A percentile compares a stretch with the other conserved stretches of the same genome.
Evolutionary conservation across 2,329 filamentous ascomycete genomes (phyloP).

Genomic region (Graphiopsis chlorocephala): DNA sequence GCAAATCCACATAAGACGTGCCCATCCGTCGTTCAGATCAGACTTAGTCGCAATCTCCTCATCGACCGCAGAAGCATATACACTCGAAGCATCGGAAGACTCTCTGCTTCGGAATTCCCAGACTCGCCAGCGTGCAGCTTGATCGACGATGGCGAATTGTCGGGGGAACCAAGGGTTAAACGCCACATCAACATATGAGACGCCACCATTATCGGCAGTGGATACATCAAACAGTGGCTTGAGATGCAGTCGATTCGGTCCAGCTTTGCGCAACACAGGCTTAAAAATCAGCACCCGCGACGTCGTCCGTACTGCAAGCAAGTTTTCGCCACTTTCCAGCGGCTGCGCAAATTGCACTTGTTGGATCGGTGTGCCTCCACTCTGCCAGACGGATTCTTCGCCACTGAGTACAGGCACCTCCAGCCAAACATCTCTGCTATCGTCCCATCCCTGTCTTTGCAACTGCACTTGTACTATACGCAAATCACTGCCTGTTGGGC

Average conservation of each 20-base stretch:
- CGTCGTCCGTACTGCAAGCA: slow-evolving; percentile 52
- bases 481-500: slow-evolving; percentile 58
- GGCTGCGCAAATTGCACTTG: slow-evolving; percentile 53
- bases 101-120: slow-evolving; percentile 54
- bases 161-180: slow-evolving; percentile 62
- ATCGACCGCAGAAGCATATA: slow-evolving; percentile 17
- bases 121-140: slow-evolving; percentile 63
- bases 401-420: slow-evolving; percentile 46
- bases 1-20: slow-evolving; percentile 48
- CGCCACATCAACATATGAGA: slow-evolving; percentile 59
- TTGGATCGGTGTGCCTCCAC: slow-evolving; percentile 52
- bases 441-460: slow-evolving; percentile 56
- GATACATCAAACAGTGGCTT: slow-evolving; percentile 56
- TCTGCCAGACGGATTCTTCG: slow-evolving; percentile 55
- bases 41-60: slow-evolving; percentile 36
- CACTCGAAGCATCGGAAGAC: slow-evolving; percentile 7
- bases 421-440: slow-evolving; percentile 47
- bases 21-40: slow-evolving; percentile 49
- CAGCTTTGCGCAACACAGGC: slow-evolving; percentile 45
- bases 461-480: slow-evolving; percentile 53
- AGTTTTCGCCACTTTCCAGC: slow-evolving; percentile 40
- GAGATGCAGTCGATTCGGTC: slow-evolving; percentile 32
- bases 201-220: slow-evolving; percentile 52
- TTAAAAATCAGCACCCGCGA: slow-evolving; percentile 49
- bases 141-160: slow-evolving; percentile 65